Conservation (phyloP, 345 rosid genomes). For the Eutrema yunnanense region DNA sequence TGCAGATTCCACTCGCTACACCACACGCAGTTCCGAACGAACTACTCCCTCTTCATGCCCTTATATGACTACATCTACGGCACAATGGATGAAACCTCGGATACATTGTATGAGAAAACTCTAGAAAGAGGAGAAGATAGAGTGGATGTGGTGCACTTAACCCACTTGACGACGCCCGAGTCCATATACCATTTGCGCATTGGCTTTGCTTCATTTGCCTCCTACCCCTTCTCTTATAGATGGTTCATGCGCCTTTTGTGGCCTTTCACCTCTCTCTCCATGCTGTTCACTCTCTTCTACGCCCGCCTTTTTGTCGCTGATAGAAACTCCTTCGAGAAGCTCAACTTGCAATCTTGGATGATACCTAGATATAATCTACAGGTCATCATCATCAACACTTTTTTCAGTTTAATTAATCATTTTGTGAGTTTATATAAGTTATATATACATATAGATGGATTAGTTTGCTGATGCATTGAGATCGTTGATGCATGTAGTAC, state of each 20-base stretch:
- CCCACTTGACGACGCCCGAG: constrained; percentile 54
- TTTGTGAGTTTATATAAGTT: background rate
- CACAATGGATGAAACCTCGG: constrained; percentile 39
- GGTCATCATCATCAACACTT: constrained; percentile 22
- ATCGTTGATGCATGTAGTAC: constrained; percentile 26
- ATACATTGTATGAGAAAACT: constrained; percentile 34
- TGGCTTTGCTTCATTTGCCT: constrained; percentile 55
- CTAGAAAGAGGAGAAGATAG: constrained; percentile 40
- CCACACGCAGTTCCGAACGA: constrained; percentile 61
- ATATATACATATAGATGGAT: background rate
- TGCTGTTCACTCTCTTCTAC: constrained; percentile 40
- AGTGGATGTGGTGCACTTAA: constrained; percentile 57
- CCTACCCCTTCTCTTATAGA: constrained; percentile 37
- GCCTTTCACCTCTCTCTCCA: constrained; percentile 53
- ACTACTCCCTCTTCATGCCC: constrained; percentile 65
- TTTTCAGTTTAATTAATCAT: background rate
- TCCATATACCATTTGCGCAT: constrained; percentile 59
- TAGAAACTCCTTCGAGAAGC: constrained; percentile 40
- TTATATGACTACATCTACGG: constrained; percentile 48
- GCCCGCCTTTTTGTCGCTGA: constrained; percentile 48
- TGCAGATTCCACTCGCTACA: constrained; percentile 58
- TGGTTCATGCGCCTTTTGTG: constrained; percentile 50
- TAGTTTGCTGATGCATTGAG: background rate
- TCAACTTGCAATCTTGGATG: constrained; percentile 64
- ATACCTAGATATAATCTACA: constrained; percentile 59